Conservation (phyloP, 371 early-diverging fungal genomes). For the Syncephalastrum monosporum region DNA sequence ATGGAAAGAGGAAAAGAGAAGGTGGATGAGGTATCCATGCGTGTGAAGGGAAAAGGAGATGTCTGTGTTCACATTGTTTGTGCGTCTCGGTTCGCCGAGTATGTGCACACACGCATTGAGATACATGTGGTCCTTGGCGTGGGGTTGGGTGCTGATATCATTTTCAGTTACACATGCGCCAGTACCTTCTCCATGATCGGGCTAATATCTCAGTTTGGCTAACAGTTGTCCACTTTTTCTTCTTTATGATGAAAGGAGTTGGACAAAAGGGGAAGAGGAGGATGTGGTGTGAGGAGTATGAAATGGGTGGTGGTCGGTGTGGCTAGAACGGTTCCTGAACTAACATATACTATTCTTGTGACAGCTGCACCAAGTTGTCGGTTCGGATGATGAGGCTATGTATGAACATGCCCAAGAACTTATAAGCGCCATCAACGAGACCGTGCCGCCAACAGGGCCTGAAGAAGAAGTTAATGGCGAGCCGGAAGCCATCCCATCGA, state of each 20-base stretch:
- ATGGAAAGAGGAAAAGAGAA: constrained; percentile 1
- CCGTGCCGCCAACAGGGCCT: constrained; percentile 45
- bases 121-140: no score
- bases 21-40: neutral
- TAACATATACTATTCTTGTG: constrained; percentile 16
- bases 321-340: constrained; percentile 9
- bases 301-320: constrained; percentile 7
- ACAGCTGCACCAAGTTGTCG: constrained; percentile 59
- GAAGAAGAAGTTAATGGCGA: constrained; percentile 35
- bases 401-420: constrained; percentile 71
- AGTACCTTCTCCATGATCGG: constrained; percentile 1
- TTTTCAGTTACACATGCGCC: no score
- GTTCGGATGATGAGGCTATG: constrained; percentile 69
- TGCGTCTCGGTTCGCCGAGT: no score
- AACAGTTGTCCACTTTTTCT: neutral
- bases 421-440: constrained; percentile 50
- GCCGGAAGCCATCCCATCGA: constrained; percentile 33
- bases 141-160: no score
- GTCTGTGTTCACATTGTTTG: no score
- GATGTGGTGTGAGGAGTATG: constrained; percentile 1
- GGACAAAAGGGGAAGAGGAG: constrained; percentile 3
- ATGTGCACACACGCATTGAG: no score
- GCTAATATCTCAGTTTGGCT: constrained; percentile 3
- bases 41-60: constrained; percentile 3
- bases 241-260: neutral